Percentiles rank a stretch among this genome's conserved stretches.
Evolutionary conservation across 1,284 basidiomycete species (phyloP).

Genomic region (Ustilago trichophora): DNA sequence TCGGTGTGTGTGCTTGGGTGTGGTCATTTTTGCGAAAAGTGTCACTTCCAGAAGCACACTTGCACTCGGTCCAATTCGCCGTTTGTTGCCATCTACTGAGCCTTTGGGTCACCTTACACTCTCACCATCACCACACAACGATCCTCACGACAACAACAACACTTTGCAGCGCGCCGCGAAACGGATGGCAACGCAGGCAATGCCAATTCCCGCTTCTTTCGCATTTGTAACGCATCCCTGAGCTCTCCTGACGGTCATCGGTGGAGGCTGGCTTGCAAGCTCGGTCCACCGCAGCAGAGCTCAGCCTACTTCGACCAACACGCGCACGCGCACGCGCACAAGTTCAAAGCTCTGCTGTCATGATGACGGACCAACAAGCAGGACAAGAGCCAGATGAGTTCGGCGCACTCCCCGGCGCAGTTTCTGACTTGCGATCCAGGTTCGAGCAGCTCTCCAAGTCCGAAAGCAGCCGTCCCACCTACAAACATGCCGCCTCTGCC

Average conservation of each 20-base stretch:
- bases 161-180: too few relatives aligned
- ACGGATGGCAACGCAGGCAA: background rate
- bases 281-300: background rate
- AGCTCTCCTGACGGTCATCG: background rate
- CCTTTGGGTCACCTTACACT: too few relatives aligned
- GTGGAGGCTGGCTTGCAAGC: background rate
- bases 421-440: slow-evolving; percentile 42
- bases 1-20: too few relatives aligned
- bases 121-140: too few relatives aligned
- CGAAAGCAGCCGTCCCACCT: slow-evolving; percentile 28
- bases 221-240: background rate
- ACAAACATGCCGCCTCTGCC: slow-evolving; percentile 3
- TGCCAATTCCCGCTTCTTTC: background rate
- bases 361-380: slow-evolving; percentile 28
- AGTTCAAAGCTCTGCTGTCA: background rate
- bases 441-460: slow-evolving; percentile 51
- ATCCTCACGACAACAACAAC: too few relatives aligned
- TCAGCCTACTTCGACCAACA: background rate
- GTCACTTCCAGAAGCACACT: too few relatives aligned
- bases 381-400: slow-evolving; percentile 42
- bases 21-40: too few relatives aligned
- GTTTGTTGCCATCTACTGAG: too few relatives aligned
- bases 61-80: too few relatives aligned
- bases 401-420: slow-evolving; percentile 36
- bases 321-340: too few relatives aligned